Evolutionary conservation across 169 alveolate genomes (phyloP).

Genomic region (Eimeria zaria): DNA sequence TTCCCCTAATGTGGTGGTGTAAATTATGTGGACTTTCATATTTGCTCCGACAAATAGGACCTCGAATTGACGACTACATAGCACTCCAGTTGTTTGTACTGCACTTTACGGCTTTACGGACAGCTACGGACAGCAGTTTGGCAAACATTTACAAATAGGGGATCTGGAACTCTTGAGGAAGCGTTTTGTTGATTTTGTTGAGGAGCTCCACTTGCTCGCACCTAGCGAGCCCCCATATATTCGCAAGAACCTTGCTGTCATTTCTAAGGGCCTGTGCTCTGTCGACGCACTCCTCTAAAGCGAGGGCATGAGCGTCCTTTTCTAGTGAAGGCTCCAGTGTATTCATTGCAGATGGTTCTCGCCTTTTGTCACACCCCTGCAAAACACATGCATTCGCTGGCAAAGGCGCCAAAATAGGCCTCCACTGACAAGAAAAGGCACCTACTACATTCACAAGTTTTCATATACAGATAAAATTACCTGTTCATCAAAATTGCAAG

Average conservation of each 20-base stretch:
- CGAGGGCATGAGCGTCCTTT: background rate
- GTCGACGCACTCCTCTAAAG: slow-evolving; percentile 10
- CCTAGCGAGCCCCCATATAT: slow-evolving; percentile 29
- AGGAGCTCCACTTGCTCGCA: slow-evolving; percentile 45
- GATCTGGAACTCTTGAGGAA: slow-evolving; percentile 44
- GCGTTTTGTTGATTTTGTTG: background rate
- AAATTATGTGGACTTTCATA: background rate
- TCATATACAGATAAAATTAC: background rate
- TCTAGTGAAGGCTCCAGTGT: background rate
- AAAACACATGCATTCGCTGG: background rate
- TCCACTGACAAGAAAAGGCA: background rate
- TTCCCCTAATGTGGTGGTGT: background rate
- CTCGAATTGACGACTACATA: background rate
- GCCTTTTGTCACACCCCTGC: background rate
- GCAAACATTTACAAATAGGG: slow-evolving; percentile 9
- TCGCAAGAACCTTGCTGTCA: slow-evolving; percentile 18
- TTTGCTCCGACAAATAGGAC: background rate
- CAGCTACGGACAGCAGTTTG: too few relatives aligned
- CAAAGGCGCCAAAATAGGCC: background rate
- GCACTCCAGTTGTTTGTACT: background rate
- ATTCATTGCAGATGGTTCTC: background rate
- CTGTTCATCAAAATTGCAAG: slow-evolving; percentile 18
- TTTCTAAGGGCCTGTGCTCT: background rate
- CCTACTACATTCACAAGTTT: background rate
- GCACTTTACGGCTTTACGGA: too few relatives aligned